Conservation (phyloP, 306 rosid genomes). For the Myrica gale region DNA sequence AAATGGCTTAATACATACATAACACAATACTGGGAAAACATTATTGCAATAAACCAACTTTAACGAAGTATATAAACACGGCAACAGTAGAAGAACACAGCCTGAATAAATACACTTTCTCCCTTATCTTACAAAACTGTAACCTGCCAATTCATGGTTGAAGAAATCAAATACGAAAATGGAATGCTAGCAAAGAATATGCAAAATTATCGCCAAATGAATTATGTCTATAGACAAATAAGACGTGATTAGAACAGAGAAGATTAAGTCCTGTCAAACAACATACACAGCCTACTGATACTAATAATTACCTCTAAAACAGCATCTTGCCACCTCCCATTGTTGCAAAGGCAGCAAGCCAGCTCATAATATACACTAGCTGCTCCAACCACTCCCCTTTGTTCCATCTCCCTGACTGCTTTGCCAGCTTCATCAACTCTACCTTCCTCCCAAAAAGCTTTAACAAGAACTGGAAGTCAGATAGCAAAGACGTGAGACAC, state of each 20-base stretch:
- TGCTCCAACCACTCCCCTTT: slow-evolving; percentile 72
- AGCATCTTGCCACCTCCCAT: slow-evolving; percentile 90
- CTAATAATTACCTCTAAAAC: slow-evolving; percentile 56
- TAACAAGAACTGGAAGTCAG: slow-evolving; percentile 63
- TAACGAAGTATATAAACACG: neutral
- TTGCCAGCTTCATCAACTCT: slow-evolving; percentile 72
- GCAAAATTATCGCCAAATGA: slow-evolving; percentile 9
- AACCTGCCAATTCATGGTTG: neutral
- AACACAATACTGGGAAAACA: neutral
- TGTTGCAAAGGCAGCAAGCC: slow-evolving; percentile 86
- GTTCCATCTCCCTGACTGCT: slow-evolving; percentile 83
- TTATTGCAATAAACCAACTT: slow-evolving; percentile 5
- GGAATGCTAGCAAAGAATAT: neutral
- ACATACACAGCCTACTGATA: slow-evolving; percentile 4
- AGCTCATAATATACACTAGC: slow-evolving; percentile 76
- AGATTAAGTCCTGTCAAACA: neutral
- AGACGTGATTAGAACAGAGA: neutral
- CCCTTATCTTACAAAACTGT: neutral
- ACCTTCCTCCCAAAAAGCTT: slow-evolving; percentile 79
- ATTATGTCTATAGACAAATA: neutral
- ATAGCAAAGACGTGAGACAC: slow-evolving; percentile 24
- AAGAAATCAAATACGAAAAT: neutral
- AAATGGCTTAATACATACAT: neutral
- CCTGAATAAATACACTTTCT: neutral
- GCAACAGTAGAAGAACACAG: neutral